phyloP scores from a whole-genome alignment of 1,284 basidiomycete genomes.

The Microbotryomycetes sp. region DNA sequence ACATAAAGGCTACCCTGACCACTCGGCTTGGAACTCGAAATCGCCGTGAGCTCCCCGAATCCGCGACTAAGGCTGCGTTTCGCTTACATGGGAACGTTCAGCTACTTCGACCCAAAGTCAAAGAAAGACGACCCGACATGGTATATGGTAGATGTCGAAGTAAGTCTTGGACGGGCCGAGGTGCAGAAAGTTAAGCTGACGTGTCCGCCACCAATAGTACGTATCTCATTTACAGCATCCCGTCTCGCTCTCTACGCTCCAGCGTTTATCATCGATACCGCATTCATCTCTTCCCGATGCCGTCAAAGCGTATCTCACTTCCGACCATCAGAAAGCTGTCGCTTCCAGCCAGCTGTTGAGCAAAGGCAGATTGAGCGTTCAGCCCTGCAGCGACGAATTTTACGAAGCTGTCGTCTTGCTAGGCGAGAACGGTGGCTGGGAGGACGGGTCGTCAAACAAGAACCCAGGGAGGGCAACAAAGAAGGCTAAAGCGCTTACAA shows the following conservation, averaged over 20 bases:
- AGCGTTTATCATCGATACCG: constrained; percentile 49
- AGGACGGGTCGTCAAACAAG: constrained; percentile 29
- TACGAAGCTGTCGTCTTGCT: constrained; percentile 62
- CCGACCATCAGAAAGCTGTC: constrained; percentile 41
- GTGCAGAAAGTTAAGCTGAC: background rate
- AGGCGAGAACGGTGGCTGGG: constrained; percentile 59
- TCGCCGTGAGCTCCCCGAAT: constrained; percentile 36
- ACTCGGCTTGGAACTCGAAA: constrained; percentile 80
- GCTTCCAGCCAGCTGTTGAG: constrained; percentile 71
- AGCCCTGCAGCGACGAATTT: constrained; percentile 62
- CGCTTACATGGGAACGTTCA: constrained; percentile 54
- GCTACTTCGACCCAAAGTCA: constrained; percentile 82
- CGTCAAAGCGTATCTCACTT: constrained; percentile 43
- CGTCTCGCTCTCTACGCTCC: constrained; percentile 69
- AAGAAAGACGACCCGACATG: constrained; percentile 69
- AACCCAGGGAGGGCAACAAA: background rate
- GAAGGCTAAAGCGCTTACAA: background rate
- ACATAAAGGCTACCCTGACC: constrained; percentile 83
- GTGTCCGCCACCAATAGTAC: constrained; percentile 46
- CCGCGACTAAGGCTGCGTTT: constrained; percentile 24
- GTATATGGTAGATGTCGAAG: constrained; percentile 56
- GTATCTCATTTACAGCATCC: constrained; percentile 60
- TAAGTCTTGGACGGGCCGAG: no score
- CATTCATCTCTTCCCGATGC: constrained; percentile 47
- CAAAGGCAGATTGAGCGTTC: constrained; percentile 78